Conservation (phyloP, 83 land plant species). For the Picea engelmannii region DNA sequence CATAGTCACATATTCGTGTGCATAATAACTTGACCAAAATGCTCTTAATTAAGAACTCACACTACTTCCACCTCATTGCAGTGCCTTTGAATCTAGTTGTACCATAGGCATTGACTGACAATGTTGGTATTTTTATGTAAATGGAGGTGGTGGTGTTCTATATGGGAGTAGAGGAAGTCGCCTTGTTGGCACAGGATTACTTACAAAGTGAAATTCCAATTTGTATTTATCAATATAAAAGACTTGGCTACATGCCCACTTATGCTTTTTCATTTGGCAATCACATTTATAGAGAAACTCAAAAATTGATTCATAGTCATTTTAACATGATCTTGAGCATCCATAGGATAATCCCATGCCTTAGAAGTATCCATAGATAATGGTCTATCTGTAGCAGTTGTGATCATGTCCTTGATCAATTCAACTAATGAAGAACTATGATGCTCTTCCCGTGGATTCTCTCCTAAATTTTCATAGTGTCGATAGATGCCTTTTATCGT, state of each 20-base stretch:
- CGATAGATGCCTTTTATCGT: too few relatives aligned
- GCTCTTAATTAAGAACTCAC: constrained; percentile 50
- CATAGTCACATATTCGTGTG: constrained; percentile 42
- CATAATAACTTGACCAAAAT: constrained; percentile 94
- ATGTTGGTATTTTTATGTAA: constrained; percentile 38
- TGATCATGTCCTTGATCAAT: constrained; percentile 87
- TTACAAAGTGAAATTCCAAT: constrained; percentile 15
- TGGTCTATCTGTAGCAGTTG: constrained; percentile 7
- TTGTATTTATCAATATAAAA: background rate
- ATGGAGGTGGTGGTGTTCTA: constrained; percentile 79
- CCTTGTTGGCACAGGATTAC: constrained; percentile 8
- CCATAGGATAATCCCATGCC: constrained; percentile 13
- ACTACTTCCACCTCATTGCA: constrained; percentile 14
- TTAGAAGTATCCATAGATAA: constrained; percentile 23
- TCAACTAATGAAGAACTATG: constrained; percentile 45
- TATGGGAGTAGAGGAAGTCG: constrained; percentile 48
- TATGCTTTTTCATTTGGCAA: background rate
- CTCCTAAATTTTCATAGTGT: too few relatives aligned
- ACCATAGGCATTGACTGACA: constrained; percentile 23
- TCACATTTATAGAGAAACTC: background rate
- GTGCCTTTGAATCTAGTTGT: constrained; percentile 23
- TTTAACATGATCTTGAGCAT: constrained; percentile 43
- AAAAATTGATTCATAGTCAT: background rate
- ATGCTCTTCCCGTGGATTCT: too few relatives aligned
- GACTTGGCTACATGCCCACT: background rate